Evolutionary conservation across 257 asterid species (phyloP).

Genomic region (Gentiana macrophylla): DNA sequence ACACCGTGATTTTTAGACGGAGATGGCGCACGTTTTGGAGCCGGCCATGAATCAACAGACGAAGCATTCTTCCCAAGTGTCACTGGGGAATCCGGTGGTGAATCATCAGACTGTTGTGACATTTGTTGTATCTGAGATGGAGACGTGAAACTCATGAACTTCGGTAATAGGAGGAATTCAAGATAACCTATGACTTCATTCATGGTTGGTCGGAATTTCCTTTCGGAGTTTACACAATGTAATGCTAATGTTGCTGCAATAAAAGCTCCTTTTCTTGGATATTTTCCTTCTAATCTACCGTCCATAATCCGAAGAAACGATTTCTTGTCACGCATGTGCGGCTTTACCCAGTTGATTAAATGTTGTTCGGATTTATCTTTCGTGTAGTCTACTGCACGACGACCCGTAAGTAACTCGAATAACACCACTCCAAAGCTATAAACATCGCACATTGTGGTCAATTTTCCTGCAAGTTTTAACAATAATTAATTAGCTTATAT

Average conservation of each 20-base stretch:
- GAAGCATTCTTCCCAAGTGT: no score
- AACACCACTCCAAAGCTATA: constrained; percentile 75
- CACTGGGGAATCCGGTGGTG: no score
- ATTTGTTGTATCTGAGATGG: no score
- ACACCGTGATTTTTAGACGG: no score
- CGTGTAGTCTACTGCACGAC: constrained; percentile 39
- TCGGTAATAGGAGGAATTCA: no score
- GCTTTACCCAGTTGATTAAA: constrained; percentile 74
- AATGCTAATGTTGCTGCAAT: constrained; percentile 59
- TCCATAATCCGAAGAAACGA: constrained; percentile 54
- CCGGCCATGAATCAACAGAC: no score
- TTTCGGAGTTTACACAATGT: constrained; percentile 45
- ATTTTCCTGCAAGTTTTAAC: constrained; percentile 39
- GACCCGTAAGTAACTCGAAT: constrained; percentile 60
- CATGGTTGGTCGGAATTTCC: constrained; percentile 12
- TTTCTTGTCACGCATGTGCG: constrained; percentile 53
- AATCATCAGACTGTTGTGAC: no score
- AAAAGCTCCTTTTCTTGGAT: constrained; percentile 55
- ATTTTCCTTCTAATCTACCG: constrained; percentile 61
- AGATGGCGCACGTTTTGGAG: no score
- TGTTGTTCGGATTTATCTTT: constrained; percentile 46
- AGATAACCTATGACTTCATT: no score
- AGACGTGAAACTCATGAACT: no score
- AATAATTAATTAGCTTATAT: neutral
- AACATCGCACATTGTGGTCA: constrained; percentile 65